phyloP scores from a whole-genome alignment of 2,329 filamentous ascomycete genomes.

The Cladosporium sp. region DNA sequence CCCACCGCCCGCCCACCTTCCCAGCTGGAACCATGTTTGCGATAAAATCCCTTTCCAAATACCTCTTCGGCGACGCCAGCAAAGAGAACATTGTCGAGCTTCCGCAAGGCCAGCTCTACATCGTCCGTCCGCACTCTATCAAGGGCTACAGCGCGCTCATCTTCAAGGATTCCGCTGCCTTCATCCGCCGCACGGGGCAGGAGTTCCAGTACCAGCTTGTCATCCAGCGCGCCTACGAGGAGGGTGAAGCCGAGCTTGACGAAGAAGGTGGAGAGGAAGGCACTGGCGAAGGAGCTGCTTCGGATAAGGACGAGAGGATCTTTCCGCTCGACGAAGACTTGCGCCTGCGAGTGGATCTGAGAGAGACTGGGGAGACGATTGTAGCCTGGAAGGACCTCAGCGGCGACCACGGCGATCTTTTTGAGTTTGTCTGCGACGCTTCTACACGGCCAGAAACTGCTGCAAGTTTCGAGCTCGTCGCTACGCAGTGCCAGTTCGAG shows the following conservation, averaged over 20 bases:
- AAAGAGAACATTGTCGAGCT: slow-evolving; percentile 94
- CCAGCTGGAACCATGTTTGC: slow-evolving; percentile 25
- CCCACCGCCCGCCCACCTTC: no score
- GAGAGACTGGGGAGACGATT: slow-evolving; percentile 74
- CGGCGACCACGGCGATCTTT: slow-evolving; percentile 90
- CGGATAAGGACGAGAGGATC: slow-evolving; percentile 93
- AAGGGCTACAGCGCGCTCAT: slow-evolving; percentile 97
- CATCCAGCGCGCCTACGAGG: slow-evolving; percentile 91
- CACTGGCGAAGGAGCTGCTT: slow-evolving; percentile 55
- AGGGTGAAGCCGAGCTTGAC: slow-evolving; percentile 87
- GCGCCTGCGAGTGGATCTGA: slow-evolving; percentile 76
- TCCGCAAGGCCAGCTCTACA: slow-evolving; percentile 90
- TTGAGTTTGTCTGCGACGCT: slow-evolving; percentile 90
- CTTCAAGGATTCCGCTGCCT: slow-evolving; percentile 92
- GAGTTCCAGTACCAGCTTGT: slow-evolving; percentile 98
- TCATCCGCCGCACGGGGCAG: slow-evolving; percentile 85
- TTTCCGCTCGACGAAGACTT: slow-evolving; percentile 91
- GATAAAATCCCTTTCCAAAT: slow-evolving; percentile 50
- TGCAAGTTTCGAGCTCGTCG: slow-evolving; percentile 71
- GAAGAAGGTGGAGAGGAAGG: slow-evolving; percentile 63
- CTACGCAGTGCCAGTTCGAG: slow-evolving; percentile 95
- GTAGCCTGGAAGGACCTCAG: slow-evolving; percentile 93
- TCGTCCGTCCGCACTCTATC: slow-evolving; percentile 87
- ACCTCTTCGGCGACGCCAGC: slow-evolving; percentile 80
- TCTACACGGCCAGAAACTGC: slow-evolving; percentile 65